Evolutionary conservation across 495 filamentous ascomycete genomes (phyloP), one percentile per base, ranked within the genome.

Genomic region (Neurospora africana): DNA sequence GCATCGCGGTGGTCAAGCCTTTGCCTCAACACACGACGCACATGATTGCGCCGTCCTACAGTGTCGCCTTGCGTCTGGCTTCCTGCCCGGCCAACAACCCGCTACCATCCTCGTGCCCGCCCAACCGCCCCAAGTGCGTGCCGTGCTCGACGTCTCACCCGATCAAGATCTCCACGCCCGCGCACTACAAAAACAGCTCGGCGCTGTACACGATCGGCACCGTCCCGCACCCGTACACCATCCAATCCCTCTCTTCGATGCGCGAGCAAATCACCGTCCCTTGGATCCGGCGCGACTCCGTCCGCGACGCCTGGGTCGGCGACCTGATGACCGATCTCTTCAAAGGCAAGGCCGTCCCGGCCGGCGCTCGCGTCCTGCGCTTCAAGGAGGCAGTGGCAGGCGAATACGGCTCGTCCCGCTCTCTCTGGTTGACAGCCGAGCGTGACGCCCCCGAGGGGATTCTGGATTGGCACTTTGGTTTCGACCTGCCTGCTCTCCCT

Each of bases 191-290:
- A 43, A 91, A 93, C 77, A 86, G 84, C 11, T 85, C 88, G 2
- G 83, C 83, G 10, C 75, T 89, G 17, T 98, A 93, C 83, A 92
- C 91, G 21, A 92, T 98, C 74, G 93, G 90, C 75, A 91, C 89
- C 9, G 89, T 98, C 7, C 95, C 95, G 0, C 95, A 99, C 75
- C 95, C 95, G 0, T 97, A 92, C 81, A 97, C 94, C 11, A 82
- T 93, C 11, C 84, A 89, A 67, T 86, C 87, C 21, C 83, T 99
- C 5, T 72, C 78, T 65, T 78, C 82, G 69, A 78, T 82, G 6
- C 78, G 81, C 5, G 83, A 87, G 2, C 82, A 87, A 4, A 80
- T 93, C 37, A 87, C 89, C 68, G 83, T 89, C 2, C 81, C 85
- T 13, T 93, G 89, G 79, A 87, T 98, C 69, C 91, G 94, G 53